phyloP scores from a whole-genome alignment of 164 flowering plant genomes.

The Akebia trifoliata region DNA sequence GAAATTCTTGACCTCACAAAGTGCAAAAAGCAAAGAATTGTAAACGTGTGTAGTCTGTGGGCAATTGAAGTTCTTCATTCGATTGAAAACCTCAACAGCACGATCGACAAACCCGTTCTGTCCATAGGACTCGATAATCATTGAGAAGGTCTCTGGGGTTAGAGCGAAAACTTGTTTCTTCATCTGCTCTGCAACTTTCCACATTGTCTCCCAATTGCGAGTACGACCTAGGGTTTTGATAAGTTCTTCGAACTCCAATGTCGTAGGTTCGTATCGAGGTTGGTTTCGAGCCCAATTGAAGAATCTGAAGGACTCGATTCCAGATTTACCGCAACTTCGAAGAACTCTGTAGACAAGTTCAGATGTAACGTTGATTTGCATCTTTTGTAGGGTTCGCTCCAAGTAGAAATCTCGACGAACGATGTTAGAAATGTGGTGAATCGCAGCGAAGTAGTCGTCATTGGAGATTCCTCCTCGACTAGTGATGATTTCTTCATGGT shows the following conservation, averaged over 20 bases:
- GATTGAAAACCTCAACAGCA: conserved; percentile 78
- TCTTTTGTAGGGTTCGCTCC: conserved; percentile 81
- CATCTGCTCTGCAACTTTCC: conserved; percentile 69
- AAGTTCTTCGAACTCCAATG: conserved; percentile 68
- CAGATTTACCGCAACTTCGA: conserved; percentile 44
- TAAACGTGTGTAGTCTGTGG: conserved; percentile 55
- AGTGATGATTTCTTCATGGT: background rate
- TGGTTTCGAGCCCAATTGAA: conserved; percentile 79
- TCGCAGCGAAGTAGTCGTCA: conserved; percentile 80
- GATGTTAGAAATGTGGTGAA: conserved; percentile 80
- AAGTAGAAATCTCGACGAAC: conserved; percentile 78
- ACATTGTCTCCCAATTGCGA: conserved; percentile 66
- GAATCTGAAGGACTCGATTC: conserved; percentile 68
- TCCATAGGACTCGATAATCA: conserved; percentile 67
- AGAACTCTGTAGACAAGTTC: conserved; percentile 86
- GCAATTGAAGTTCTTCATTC: conserved; percentile 36
- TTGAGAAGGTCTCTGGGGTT: conserved; percentile 46
- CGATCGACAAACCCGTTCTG: conserved; percentile 50
- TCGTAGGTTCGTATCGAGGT: conserved; percentile 56
- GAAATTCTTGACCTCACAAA: conserved; percentile 70
- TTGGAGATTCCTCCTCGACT: conserved; percentile 16
- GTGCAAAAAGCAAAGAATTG: conserved; percentile 65
- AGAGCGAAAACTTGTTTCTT: conserved; percentile 23
- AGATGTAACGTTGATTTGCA: conserved; percentile 47
- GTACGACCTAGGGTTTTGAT: conserved; percentile 53